Evolutionary conservation across 1,284 basidiomycete species (phyloP).

Genomic region (Phaffia rhodozyma): DNA sequence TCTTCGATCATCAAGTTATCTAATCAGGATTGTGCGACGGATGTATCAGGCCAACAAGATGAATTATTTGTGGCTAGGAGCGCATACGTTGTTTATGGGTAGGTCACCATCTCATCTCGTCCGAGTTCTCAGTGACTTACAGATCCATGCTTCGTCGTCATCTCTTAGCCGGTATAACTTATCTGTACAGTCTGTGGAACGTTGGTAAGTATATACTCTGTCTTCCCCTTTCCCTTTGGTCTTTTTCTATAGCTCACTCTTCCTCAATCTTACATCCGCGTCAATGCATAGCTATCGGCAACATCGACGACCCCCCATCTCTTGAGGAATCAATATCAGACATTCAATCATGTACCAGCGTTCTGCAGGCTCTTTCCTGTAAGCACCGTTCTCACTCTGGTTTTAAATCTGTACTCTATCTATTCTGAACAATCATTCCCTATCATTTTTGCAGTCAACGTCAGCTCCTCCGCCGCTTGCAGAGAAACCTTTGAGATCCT

Average conservation of each 20-base stretch:
- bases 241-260: no score
- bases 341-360: slow-evolving; percentile 34
- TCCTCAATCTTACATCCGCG: no score
- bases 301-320: slow-evolving; percentile 31
- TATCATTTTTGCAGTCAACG: slow-evolving; percentile 27
- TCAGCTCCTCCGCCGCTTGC: slow-evolving; percentile 34
- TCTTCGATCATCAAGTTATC: slow-evolving; percentile 36
- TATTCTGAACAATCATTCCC: background rate
- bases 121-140: background rate
- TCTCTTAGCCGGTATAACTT: slow-evolving; percentile 36
- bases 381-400: slow-evolving; percentile 14
- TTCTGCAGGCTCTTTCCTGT: slow-evolving; percentile 36
- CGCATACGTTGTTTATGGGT: slow-evolving; percentile 9
- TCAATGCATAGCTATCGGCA: slow-evolving; percentile 25
- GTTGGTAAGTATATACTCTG: slow-evolving; percentile 17
- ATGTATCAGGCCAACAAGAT: slow-evolving; percentile 38
- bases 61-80: slow-evolving; percentile 35
- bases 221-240: no score
- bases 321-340: slow-evolving; percentile 35
- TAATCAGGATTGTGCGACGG: slow-evolving; percentile 36
- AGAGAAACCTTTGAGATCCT: slow-evolving; percentile 34
- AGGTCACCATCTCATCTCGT: background rate
- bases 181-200: slow-evolving; percentile 37
- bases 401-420: background rate
- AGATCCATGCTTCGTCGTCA: slow-evolving; percentile 23